Evolutionary conservation across 768 basidiomycete species (phyloP).

Genomic region (Russula foetens): DNA sequence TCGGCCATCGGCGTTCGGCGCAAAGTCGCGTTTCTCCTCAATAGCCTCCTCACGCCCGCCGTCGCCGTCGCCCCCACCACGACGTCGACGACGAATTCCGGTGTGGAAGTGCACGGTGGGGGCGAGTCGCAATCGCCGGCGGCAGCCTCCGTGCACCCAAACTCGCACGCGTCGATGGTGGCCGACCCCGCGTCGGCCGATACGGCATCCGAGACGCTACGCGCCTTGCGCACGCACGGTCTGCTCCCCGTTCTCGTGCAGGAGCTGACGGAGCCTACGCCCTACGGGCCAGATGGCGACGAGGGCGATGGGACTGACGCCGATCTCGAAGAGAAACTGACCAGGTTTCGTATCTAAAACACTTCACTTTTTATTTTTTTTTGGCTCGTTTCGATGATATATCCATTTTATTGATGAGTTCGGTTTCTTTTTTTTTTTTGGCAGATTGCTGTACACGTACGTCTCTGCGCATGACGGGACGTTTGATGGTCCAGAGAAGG

Average conservation of each 20-base stretch:
- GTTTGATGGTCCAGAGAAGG: conserved; percentile 14
- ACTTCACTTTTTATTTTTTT: too few relatives aligned
- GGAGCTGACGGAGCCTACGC: conserved; percentile 47
- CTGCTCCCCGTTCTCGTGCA: conserved; percentile 45
- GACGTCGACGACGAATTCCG: background rate
- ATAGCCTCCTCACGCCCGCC: conserved; percentile 54
- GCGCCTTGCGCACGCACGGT: conserved; percentile 39
- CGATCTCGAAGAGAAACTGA: conserved; percentile 58
- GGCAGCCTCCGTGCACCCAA: conserved; percentile 46
- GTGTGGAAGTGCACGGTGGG: conserved; percentile 18
- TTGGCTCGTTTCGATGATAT: too few relatives aligned
- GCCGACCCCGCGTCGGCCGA: conserved; percentile 44
- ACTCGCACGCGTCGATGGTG: conserved; percentile 63
- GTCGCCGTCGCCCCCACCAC: background rate
- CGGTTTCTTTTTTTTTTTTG: background rate
- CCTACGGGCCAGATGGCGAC: conserved; percentile 63
- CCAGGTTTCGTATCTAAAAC: conserved; percentile 31
- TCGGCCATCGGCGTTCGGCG: conserved; percentile 70
- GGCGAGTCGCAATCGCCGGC: conserved; percentile 7
- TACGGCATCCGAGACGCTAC: conserved; percentile 42
- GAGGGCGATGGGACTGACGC: conserved; percentile 46
- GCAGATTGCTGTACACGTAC: conserved; percentile 18
- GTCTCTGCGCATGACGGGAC: conserved; percentile 11
- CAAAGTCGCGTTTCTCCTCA: conserved; percentile 72
- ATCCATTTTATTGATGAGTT: too few relatives aligned